These are phyloP conservation scores for Boletellus sp. DNA, from an alignment of 1,284 basidiomycete species.

Conservation along the genomic window DNA sequence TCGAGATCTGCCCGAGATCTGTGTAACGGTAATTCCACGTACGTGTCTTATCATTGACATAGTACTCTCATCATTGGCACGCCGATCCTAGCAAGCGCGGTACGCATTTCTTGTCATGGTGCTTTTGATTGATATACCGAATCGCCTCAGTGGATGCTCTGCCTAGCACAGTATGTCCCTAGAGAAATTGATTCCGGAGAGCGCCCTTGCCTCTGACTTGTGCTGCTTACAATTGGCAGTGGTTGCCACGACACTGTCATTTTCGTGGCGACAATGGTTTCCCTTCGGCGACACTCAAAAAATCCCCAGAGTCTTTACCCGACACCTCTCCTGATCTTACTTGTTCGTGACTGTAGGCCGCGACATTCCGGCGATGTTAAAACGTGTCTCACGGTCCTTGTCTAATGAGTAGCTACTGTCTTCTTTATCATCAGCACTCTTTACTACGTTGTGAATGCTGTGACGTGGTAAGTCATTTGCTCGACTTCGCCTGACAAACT, in stretches of 20 bases:
- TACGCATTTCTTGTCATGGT: too few relatives aligned
- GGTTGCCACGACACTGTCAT: neutral
- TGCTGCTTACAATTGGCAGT: neutral
- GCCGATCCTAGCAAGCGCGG: too few relatives aligned
- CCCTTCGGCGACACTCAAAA: neutral
- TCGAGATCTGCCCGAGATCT: neutral
- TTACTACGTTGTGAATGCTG: neutral
- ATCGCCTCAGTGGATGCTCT: neutral
- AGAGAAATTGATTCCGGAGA: neutral
- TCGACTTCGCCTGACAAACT: too few relatives aligned
- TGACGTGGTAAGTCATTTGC: too few relatives aligned
- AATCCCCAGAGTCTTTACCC: neutral
- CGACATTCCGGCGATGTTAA: too few relatives aligned
- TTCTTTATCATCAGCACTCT: neutral
- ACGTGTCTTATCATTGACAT: neutral
- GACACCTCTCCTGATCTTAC: neutral
- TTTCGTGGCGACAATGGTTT: neutral
- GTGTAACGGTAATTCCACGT: neutral
- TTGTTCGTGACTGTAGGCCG: neutral
- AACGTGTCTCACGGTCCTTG: neutral
- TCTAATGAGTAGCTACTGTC: neutral
- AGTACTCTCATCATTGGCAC: conserved; percentile 47
- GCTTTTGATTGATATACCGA: too few relatives aligned
- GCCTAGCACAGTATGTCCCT: neutral
- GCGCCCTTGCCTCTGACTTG: neutral